Base-by-base conservation (phyloP, 352 stramenopile genomes). In the Globisporangium nodosum region DNA sequence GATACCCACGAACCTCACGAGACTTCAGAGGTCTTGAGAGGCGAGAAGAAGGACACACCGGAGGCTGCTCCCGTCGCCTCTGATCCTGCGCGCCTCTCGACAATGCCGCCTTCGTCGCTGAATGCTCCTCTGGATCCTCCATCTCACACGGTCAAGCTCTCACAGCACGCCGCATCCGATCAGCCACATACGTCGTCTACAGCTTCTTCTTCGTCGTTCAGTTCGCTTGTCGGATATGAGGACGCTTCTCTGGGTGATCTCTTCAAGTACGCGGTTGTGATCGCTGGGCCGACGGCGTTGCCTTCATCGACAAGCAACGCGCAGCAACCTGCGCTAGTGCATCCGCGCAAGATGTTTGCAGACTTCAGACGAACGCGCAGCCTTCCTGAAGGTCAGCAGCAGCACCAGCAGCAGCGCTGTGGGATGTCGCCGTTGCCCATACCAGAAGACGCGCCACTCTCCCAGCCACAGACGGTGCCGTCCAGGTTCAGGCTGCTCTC, bases 221-320 rank as follows among this genome's bases (percentile, higher is more conserved):
- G 73, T 20, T 31, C 64, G 20, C 69, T 73, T 46, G 48, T 65
- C 1, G 74, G 75, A 8, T 68, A 70, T 31, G 63, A 87, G 30
- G 73, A 89, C 20, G 63, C 66, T 4, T 85, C 73, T 3, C 52
- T 89, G 1, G 74, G 72, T 2, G 71, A 78, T 15, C 58, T 90
- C 21, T 87, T 90, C 69, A 90, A 87, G 58, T 90, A 87, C 46
- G 73, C 79, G 3, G 69, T 90, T 47, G 79, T 90, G 24, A 58
- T 90, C 43, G 74, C 76, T 16, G 79, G 79, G 3, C 76, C 79
- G 9, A 68, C 71, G 30, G 54, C 64, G 40, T 18, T n/a, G 13
- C 40, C 16, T 12, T 16, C 27, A 21, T 21, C 40, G 5, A 11
- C 27, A 18, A 21, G 16, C 7, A 81, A 69, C 15, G 45, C 74